Evolutionary conservation across 331 rosid genomes (phyloP).

Genomic region (Rhamnella rubrinervis): DNA sequence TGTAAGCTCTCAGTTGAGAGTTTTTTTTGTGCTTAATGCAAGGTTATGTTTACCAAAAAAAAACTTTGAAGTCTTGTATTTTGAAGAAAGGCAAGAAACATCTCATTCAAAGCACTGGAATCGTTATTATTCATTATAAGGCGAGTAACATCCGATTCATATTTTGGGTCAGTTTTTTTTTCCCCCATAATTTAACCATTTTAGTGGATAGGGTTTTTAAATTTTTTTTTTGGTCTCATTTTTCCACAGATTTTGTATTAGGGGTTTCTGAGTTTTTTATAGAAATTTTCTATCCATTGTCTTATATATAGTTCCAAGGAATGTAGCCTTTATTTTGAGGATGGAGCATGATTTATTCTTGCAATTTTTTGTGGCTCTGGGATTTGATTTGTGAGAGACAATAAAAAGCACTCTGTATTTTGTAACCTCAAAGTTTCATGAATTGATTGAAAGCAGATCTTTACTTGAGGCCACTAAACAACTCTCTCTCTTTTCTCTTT

Average conservation of each 20-base stretch:
- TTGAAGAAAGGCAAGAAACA: constrained; percentile 33
- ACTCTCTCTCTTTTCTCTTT: neutral
- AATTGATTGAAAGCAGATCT: neutral
- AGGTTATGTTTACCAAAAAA: too few relatives aligned
- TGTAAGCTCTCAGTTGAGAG: too few relatives aligned
- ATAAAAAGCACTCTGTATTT: constrained; percentile 8
- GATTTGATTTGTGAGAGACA: constrained; percentile 8
- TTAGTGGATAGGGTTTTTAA: constrained; percentile 45
- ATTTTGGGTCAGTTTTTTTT: constrained; percentile 32
- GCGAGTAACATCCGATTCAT: constrained; percentile 25
- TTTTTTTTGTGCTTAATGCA: too few relatives aligned
- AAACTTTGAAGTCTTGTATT: too few relatives aligned
- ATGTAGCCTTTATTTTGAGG: constrained; percentile 24
- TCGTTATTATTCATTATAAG: constrained; percentile 30
- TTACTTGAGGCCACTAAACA: neutral
- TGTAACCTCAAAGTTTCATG: neutral
- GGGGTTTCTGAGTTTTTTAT: constrained; percentile 21
- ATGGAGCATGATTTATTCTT: constrained; percentile 17
- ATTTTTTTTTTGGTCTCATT: constrained; percentile 5
- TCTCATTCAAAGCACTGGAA: constrained; percentile 15
- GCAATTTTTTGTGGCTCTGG: constrained; percentile 31
- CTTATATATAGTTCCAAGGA: constrained; percentile 12
- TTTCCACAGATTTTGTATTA: constrained; percentile 55
- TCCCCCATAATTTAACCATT: constrained; percentile 32
- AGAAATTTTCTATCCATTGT: neutral